Evolutionary conservation across 2,329 filamentous ascomycete genomes (phyloP), one percentile per base, ranked within the genome.

Genomic region (Alternaria tenuissima): DNA sequence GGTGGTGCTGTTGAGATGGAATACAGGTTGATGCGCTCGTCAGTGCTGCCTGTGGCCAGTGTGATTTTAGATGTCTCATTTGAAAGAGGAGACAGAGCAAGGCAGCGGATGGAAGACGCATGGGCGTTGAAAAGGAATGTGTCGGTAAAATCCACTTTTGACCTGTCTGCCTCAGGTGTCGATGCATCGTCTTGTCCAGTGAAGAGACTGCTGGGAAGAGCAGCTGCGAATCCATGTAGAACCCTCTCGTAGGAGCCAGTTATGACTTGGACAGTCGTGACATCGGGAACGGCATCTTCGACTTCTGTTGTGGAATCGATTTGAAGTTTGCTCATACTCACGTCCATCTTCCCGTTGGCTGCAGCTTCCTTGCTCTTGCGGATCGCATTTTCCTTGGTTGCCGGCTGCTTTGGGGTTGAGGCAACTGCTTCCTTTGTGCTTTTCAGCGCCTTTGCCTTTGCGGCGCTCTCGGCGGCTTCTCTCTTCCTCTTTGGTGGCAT

Each of bases 71-170:
- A 90, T n/a, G 82, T 81, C 78, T 90, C 89, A 7, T 72, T 86
- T 12, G 92, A 91, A 0, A 91, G 84, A 7, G 74, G 75, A 8
- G 94, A 97, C 62, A 97, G 81, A 24, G 94, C 93, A 34, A 99
- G 85, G 76, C 92, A 96, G 71, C 93, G 91, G 76, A 99, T 92
- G 5, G 95, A 90, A 12, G 94, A 96, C 57, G 88, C 86, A 81
- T 99, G 95, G 14, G 95, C 94, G 75, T 94, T 92, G 86, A 99
- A 97, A 58, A 99, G 87, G 79, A 99, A 99, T 0, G 92, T 94
- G 79, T 98, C 94, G 67, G 92, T 87, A 75, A 97, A 98, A 52
- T 89, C 84, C 55, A 89, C 83, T 18, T 73, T 69, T 38, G 75
- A 56, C 22, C 66, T 62, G 39, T 72, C 68, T 26, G 67, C 56